Evolutionary conservation across 345 rosid genomes (phyloP), one percentile per base, ranked within the genome.

Genomic region (Orychophragmus violaceus): DNA sequence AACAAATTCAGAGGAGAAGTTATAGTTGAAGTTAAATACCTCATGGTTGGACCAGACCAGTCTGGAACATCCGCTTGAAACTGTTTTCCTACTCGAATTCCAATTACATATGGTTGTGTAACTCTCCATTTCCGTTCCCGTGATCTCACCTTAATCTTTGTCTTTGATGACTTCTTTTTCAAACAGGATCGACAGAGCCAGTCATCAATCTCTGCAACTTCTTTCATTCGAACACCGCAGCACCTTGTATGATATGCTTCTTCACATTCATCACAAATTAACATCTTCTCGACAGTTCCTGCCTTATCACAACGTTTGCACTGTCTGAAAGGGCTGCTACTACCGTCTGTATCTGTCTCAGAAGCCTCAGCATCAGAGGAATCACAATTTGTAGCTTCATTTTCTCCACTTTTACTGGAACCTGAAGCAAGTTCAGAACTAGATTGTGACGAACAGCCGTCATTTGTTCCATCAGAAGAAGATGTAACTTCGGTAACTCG

Each of bases 41-140:
- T 62, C 27, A 64, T 72, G 29, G 68, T 59, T 66, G 91, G 96
- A 76, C 87, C 96, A 45, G 79, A 77, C 94, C 98, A 86, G 22
- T 83, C 90, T 62, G 96, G 89, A 70, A 95, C 85, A 44, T 91
- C 84, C 3, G 93, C 91, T 86, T 95, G 97, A 71, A 83, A 87
- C 75, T 88, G 85, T 80, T 86, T 95, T 12, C 99, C 97, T 55
- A 86, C 66, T 35, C 87, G 84, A 75, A 85, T 78, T 57, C 70
- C 59, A 30, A 77, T 76, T 58, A 23, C 75, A 77, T 81, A 81
- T 16, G 91, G 86, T 72, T 69, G 81, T 27, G 68, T 39, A 62
- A 81, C 91, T 63, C 76, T 81, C 86, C 85, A 70, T 68, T 32
- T 77, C 49, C 64, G 64, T 69, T 76, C 68, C 44, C 78, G 74